Base-by-base conservation (phyloP, 1,139 yeast genomes). In the Pichia terricola region DNA sequence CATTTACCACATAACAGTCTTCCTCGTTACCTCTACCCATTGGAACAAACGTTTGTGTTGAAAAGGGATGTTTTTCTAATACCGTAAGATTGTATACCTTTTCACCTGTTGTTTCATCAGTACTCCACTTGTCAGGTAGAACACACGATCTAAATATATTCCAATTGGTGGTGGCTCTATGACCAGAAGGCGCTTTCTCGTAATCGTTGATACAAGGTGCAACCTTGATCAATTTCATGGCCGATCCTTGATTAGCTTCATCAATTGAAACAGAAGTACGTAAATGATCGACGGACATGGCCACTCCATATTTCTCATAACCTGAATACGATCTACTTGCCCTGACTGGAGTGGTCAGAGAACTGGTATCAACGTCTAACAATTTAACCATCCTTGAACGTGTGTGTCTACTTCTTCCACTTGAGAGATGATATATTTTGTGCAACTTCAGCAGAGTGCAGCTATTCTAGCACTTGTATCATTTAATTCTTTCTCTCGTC, bases 181-280 rank as follows among this genome's bases (percentile, higher is more conserved):
- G 59, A 2, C 72, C 69, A 48, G 79, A 73, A 1, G 77, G 70
- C 10, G 79, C 70, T 3, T 64, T 46, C 1, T 49, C 50, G 53
- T 70, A 83, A 40, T 68, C 66, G 61, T 82, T 81, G 9, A 65
- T 64, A 3, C 84, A 68, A 1, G 87, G 81, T 3, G 91, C 79
- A 8, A 87, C 94, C 50, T 81, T 72, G 53, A 75, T 77, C 40
- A 86, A 64, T 57, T 88, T 89, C 4, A 76, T 68, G 1, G 96
- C 96, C 3, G 96, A 88, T n/a, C 96, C 97, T 57, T 89, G 88
- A 61, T 89, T 89, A 5, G 96, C 96, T 26, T 72, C 67, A 11
- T 77, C 64, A 59, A 78, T 53, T 43, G 62, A 47, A 56, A 66
- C 58, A 34, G 67, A 45, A 49, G 61, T 37, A 40, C 74, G 61